Percentiles rank a stretch among this genome's conserved stretches.
Evolutionary conservation across 1,284 basidiomycete genomes (phyloP).

Genomic region (Irpex rosettiformis): DNA sequence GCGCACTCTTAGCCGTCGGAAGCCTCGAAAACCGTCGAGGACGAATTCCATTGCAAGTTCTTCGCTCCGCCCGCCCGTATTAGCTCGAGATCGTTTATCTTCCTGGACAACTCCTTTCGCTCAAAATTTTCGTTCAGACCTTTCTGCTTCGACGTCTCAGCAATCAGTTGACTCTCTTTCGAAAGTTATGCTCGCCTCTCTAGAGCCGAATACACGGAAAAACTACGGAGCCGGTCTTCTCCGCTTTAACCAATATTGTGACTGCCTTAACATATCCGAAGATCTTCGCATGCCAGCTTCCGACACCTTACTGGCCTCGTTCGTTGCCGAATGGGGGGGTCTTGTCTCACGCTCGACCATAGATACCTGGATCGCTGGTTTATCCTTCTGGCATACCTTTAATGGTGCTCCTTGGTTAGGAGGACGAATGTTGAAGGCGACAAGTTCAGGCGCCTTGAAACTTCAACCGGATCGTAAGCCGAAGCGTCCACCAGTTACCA

Average conservation of each 20-base stretch:
- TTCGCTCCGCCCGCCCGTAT: background rate
- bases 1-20: background rate
- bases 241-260: conserved; percentile 33
- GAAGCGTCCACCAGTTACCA: conserved; percentile 28
- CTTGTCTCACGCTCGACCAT: conserved; percentile 3
- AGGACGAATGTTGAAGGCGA: conserved; percentile 16
- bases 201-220: conserved; percentile 20
- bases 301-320: conserved; percentile 23
- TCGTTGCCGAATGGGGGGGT: conserved; percentile 16
- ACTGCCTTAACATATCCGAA: conserved; percentile 26
- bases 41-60: background rate
- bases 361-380: conserved; percentile 26
- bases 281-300: conserved; percentile 31
- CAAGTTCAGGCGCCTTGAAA: conserved; percentile 22
- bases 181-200: conserved; percentile 1
- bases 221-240: conserved; percentile 33
- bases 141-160: background rate
- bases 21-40: background rate
- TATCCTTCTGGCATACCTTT: conserved; percentile 31
- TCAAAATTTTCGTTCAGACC: background rate
- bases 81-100: conserved; percentile 7
- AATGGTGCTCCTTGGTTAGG: conserved; percentile 30
- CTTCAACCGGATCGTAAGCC: conserved; percentile 20
- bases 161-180: background rate
- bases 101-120: conserved; percentile 2